Conservation (phyloP, 805 yeast species). For the Candida morakotiae region DNA sequence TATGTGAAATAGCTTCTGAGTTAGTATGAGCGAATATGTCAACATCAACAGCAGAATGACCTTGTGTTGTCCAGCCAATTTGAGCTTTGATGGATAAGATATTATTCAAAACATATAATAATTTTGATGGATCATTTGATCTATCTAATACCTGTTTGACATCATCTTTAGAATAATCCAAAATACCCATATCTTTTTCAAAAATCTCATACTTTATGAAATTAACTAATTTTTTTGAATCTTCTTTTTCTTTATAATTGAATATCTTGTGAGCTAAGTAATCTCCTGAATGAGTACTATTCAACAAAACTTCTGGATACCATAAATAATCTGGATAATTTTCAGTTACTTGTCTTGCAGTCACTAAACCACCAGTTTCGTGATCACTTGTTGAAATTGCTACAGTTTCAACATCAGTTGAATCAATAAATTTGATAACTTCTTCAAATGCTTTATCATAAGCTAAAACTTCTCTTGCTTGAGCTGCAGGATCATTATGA, state of each 20-base stretch:
- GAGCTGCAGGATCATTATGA: slow-evolving; percentile 90
- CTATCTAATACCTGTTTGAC: slow-evolving; percentile 17
- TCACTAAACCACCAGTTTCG: slow-evolving; percentile 93
- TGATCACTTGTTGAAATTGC: slow-evolving; percentile 86
- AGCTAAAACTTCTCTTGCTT: slow-evolving; percentile 85
- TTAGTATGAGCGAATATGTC: slow-evolving; percentile 82
- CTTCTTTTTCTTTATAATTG: slow-evolving; percentile 22
- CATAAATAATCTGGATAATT: slow-evolving; percentile 82
- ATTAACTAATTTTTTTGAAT: slow-evolving; percentile 21
- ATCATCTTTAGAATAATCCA: slow-evolving; percentile 54
- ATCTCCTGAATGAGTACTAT: slow-evolving; percentile 77
- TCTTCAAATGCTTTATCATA: slow-evolving; percentile 78
- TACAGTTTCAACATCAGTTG: slow-evolving; percentile 69
- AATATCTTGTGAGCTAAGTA: slow-evolving; percentile 48
- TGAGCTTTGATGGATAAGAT: slow-evolving; percentile 80
- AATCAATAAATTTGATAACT: slow-evolving; percentile 65
- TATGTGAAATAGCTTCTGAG: slow-evolving; percentile 38
- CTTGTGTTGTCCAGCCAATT: slow-evolving; percentile 96
- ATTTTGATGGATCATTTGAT: slow-evolving; percentile 24
- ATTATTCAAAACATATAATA: slow-evolving; percentile 56
- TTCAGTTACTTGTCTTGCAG: slow-evolving; percentile 69
- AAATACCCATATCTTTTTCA: slow-evolving; percentile 62
- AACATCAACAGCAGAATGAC: slow-evolving; percentile 94
- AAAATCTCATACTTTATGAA: slow-evolving; percentile 55
- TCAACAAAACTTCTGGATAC: slow-evolving; percentile 73